Base-by-base conservation (phyloP, 768 basidiomycete species). In the Auriscalpium microsporum region DNA sequence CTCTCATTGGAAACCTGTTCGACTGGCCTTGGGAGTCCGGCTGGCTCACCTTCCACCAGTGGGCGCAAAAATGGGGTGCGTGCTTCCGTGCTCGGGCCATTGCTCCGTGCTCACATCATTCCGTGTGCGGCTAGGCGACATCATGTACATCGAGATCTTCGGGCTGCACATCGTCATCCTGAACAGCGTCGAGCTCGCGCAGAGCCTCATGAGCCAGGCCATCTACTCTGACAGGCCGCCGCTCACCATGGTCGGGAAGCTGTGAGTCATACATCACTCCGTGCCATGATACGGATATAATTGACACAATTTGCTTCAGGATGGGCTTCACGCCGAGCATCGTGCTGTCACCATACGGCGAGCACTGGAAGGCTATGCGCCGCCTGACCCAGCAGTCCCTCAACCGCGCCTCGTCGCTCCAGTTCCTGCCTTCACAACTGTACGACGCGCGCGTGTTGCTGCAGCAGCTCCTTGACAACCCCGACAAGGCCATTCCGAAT, bases 91-190 rank as follows among this genome's bases (percentile, higher is more conserved):
- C 28, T 28, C 28, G 28, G 28, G 28, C n/a, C 34, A 36, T 2
- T 2, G 8, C 1, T 7, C 23, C 21, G 10, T 13, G 48, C 35
- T 50, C 48, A 11, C 50, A 13, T 28, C 28, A 21, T 5, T 37
- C 50, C 28, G 33, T 3, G 10, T 14, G 37, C 33, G 28, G 23
- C 33, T 48, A 59, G 58, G 58, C 47, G 58, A 59, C 33, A 53
- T 60, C 11, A 54, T 60, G 37, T 55, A 60, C 40, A 4, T 60
- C 46, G 54, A 58, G 52, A 52, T 60, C 53, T 55, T 60, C 59
- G 59, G 59, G 16, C 16, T 58, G 53, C 50, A 60, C 59, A 60
- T 60, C 57, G 57, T 60, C n/a, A 55, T 60, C 42, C 50, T 60
- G 49, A 55, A 56, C 57, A 49, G 16, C 46, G 42, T 51, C 33